A percentile compares a stretch with the other conserved stretches of the same genome.
Conservation (phyloP, 2,329 filamentous ascomycete genomes). For the Dactylellina drechsleri region DNA sequence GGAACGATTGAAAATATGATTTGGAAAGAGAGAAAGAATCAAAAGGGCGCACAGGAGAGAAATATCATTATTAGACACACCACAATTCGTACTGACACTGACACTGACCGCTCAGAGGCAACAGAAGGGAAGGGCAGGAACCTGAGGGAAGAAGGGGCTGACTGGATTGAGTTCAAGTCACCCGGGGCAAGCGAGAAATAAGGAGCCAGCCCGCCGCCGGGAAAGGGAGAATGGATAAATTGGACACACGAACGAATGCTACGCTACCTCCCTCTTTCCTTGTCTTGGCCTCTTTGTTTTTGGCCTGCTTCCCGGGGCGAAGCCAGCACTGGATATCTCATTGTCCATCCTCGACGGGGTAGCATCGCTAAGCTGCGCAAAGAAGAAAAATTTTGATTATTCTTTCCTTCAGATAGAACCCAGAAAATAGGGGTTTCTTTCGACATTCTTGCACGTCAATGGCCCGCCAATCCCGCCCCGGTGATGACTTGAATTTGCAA, state of each 20-base stretch:
- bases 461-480: not conserved
- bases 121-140: no score
- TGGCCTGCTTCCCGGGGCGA: not conserved
- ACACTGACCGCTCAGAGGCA: no score
- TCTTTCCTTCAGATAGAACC: no score
- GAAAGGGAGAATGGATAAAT: conserved; percentile 46
- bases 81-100: no score
- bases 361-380: no score
- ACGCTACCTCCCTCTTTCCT: conserved; percentile 18
- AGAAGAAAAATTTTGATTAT: no score
- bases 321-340: not conserved
- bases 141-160: conserved; percentile 12
- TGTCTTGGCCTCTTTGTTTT: no score
- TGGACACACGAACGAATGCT: conserved; percentile 50
- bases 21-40: conserved; percentile 18
- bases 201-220: conserved; percentile 25
- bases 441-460: not conserved
- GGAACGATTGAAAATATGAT: conserved; percentile 29
- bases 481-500: not conserved
- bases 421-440: not conserved
- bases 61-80: no score
- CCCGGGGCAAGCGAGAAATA: conserved; percentile 22
- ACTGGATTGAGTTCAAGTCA: not conserved
- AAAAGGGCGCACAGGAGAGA: not conserved
- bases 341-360: no score